Conservation (phyloP, 2,329 filamentous ascomycete genomes). For the Coniochaeta prunicola region DNA sequence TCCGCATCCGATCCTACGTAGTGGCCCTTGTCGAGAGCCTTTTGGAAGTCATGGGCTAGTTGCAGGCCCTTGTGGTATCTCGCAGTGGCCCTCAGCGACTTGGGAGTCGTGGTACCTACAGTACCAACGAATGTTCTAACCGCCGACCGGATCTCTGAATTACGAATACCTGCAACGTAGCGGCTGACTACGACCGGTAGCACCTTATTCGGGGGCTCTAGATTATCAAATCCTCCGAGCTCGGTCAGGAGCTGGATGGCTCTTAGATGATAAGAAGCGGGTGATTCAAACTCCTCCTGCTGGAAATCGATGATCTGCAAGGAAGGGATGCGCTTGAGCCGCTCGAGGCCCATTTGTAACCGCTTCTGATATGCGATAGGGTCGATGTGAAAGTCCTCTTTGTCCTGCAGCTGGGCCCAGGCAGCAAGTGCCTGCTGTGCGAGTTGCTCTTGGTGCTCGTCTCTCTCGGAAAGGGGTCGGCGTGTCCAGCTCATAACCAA, state of each 20-base stretch:
- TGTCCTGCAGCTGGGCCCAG: constrained; percentile 40
- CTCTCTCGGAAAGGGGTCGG: constrained; percentile 25
- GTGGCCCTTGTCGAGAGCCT: constrained; percentile 38
- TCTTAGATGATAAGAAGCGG: constrained; percentile 40
- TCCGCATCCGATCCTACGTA: constrained; percentile 31
- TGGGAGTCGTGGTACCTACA: constrained; percentile 10
- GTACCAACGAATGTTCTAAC: constrained; percentile 37
- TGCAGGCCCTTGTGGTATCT: constrained; percentile 48
- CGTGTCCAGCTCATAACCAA: constrained; percentile 39
- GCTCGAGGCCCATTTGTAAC: constrained; percentile 38
- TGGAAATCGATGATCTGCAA: constrained; percentile 46
- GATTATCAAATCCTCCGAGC: constrained; percentile 19
- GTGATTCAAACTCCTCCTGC: constrained; percentile 46
- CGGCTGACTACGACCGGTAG: constrained; percentile 25
- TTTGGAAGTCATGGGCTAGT: constrained; percentile 48
- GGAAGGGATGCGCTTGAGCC: constrained; percentile 42
- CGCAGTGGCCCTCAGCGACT: constrained; percentile 33
- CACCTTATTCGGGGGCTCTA: constrained; percentile 12
- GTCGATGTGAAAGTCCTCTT: constrained; percentile 20
- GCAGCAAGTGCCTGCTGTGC: constrained; percentile 27
- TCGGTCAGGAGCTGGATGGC: constrained; percentile 30
- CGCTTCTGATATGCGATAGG: constrained; percentile 38
- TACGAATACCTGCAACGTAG: constrained; percentile 46
- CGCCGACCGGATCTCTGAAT: constrained; percentile 9
- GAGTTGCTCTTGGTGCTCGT: constrained; percentile 26